Conservation (phyloP, 2,329 filamentous ascomycete species). For the Pyrenophora teres region DNA sequence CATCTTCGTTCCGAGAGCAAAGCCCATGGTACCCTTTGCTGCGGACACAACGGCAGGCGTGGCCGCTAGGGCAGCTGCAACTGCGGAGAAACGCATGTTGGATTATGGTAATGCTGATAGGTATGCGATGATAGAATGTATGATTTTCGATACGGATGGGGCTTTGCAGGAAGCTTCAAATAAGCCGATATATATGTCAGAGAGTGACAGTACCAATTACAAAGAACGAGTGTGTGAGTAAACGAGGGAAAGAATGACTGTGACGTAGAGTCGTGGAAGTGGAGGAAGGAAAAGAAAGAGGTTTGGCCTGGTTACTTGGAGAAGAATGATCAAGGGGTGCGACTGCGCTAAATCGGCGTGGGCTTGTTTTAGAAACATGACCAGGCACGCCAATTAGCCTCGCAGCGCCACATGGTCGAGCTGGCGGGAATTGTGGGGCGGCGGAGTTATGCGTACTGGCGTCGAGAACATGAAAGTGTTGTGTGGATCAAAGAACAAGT, state of each 20-base stretch:
- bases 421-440: constrained; percentile 14
- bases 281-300: constrained; percentile 17
- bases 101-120: constrained; percentile 6
- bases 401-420: constrained; percentile 7
- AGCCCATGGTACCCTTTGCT: constrained; percentile 62
- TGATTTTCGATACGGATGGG: not conserved
- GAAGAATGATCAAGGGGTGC: constrained; percentile 29
- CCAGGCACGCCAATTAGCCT: constrained; percentile 26
- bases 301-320: constrained; percentile 4
- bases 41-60: constrained; percentile 57
- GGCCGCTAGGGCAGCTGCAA: constrained; percentile 40
- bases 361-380: constrained; percentile 7
- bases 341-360: constrained; percentile 26
- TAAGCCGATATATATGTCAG: not conserved
- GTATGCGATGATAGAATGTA: not conserved
- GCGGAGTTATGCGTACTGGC: constrained; percentile 7
- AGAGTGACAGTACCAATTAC: constrained; percentile 10
- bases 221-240: constrained; percentile 23
- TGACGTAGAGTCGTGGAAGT: constrained; percentile 23
- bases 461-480: constrained; percentile 1
- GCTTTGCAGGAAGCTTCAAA: not conserved
- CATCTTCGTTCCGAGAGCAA: constrained; percentile 69
- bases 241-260: constrained; percentile 32
- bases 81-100: constrained; percentile 44
- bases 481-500: not conserved